Evolutionary conservation across 2,329 filamentous ascomycete genomes (phyloP).

Genomic region (Coleophoma eucalyptorum): DNA sequence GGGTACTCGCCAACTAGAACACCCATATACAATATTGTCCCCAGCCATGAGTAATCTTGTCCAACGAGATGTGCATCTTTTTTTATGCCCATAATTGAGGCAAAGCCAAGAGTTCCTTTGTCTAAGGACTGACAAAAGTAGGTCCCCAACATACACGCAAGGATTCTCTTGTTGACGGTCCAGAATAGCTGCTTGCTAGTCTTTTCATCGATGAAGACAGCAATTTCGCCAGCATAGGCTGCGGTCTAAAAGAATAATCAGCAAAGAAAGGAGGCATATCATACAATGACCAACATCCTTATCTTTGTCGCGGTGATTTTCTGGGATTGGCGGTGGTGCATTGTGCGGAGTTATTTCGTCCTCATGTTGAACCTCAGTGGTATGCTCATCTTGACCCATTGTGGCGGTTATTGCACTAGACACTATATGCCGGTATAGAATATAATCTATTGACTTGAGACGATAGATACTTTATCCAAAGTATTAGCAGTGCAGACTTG

Average conservation of each 20-base stretch:
- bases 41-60: constrained; percentile 21
- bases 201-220: constrained; percentile 32
- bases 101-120: constrained; percentile 24
- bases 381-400: constrained; percentile 1
- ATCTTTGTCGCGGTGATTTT: neutral
- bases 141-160: constrained; percentile 46
- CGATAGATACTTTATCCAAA: no score
- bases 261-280: neutral
- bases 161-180: constrained; percentile 42
- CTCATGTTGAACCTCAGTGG: neutral
- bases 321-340: neutral
- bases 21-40: constrained; percentile 21
- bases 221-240: constrained; percentile 4
- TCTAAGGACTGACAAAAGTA: constrained; percentile 39
- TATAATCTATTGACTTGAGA: no score
- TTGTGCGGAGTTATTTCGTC: constrained; percentile 1
- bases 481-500: no score
- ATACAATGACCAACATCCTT: neutral
- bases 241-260: constrained; percentile 4
- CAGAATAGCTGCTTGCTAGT: constrained; percentile 46
- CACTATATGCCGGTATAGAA: no score
- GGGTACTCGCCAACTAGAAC: constrained; percentile 32
- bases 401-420: no score
- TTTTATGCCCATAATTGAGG: constrained; percentile 23
- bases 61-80: constrained; percentile 20